Base-by-base conservation (phyloP, 306 rosid species). In the Castanospermum australe region DNA sequence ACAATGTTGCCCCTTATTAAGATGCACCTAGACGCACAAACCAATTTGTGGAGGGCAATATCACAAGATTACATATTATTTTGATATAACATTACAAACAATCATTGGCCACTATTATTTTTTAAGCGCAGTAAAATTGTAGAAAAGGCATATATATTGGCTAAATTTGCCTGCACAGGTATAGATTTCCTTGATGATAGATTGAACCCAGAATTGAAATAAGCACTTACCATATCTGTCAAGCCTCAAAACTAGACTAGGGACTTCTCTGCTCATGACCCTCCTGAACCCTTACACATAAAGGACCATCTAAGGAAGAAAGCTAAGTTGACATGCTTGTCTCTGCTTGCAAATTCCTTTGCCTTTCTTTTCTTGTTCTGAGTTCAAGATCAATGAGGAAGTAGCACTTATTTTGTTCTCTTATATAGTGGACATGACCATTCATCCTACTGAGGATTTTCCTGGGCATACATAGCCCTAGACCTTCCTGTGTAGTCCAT, bases 391-490 rank as follows among this genome's bases (percentile, higher is more conserved):
- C 89, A 63, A 92, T 52, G 75, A 86, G 90, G 82, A 94, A 94
- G 83, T 74, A 92, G 18, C 96, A 89, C 77, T 84, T 84, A 11
- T 75, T 47, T 3, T 85, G 85, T 82, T 92, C 97, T 85, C 92
- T 89, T 28, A 88, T 66, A 50, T 92, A 90, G 63, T 80, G 85
- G 47, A 88, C 88, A 50, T 59, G 87, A 48, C 98, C 97, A 39
- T 87, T 92, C 89, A 94, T 88, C 86, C 71, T 83, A 55, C 78
- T 74, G 33, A 94, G 94, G 79, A 94, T 89, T 87, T 89, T 94
- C 73, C 93, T 83, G 28, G 94, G 89, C 80, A 89, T 64, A 47
- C 75, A 76, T 70, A 94, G 86, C 18, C 92, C 92, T 20, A 90
- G 81, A 74, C 97, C 97, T 90, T 90, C 94, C 45, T 84, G 89